Base-by-base conservation (phyloP, 176 grass and related monocot species). In the Oryza officinalis region DNA sequence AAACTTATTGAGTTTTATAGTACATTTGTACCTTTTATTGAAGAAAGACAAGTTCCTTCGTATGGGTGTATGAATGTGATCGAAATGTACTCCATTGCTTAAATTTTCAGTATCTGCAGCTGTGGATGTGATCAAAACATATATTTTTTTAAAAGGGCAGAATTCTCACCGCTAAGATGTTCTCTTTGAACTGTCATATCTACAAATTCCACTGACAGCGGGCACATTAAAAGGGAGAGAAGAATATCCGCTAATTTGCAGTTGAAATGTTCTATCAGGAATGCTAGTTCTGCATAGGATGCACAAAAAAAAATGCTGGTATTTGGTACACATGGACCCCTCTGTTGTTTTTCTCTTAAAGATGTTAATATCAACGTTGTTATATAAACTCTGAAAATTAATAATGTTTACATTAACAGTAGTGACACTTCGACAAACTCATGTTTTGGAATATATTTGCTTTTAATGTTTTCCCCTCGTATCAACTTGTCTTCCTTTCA, bases 371-470 rank as follows among this genome's bases (percentile, higher is more conserved):
- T 57, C 71, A 85, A 50, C 17, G 26, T 38, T 27, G 5, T 3
- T 27, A 27, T 22, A 31, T 0, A 41, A 31, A 33, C 25, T 10
- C 18, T 10, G 2, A 72, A 64, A 45, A 50, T 45, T 31, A 22
- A 57, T 47, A 45, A 49, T 37, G 63, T 33, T 5, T 73, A 13
- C 30, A 15, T 25, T 61, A 81, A 63, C 78, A 59, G 46, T 69
- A 75, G 17, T 5, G 74, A 67, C 54, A 76, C 46, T 46, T 46
- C 25, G 35, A 5, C 2, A 15, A 13, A 1, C 12, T 63, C 13
- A 61, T 80, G 46, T 80, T 80, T 80, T 76, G 75, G 8, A 6
- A 33, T 63, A 85, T 18, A 84, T 70, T 80, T 70, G n/a, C 50
- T 76, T 78, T 82, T 71, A 27, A 27, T 2, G 41, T 23, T 7